phyloP scores from a whole-genome alignment of 2,329 filamentous ascomycete species.

The Aspergillus sp. region DNA sequence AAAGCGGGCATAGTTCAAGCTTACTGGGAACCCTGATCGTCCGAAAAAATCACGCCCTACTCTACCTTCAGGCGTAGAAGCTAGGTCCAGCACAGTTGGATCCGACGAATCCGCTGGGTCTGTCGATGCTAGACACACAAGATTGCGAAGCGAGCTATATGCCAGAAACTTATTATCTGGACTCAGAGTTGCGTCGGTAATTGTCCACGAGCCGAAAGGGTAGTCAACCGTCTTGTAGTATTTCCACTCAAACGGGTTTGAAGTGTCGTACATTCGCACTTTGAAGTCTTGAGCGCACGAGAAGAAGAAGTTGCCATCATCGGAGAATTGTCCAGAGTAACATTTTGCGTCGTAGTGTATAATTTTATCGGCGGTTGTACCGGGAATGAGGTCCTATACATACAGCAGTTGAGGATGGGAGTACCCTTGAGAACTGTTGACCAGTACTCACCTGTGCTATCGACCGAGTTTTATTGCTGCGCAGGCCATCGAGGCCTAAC shows the following conservation, averaged over 20 bases:
- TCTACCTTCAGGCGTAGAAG: slow-evolving; percentile 51
- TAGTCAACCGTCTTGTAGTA: slow-evolving; percentile 91
- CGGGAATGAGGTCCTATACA: slow-evolving; percentile 74
- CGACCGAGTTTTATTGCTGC: slow-evolving; percentile 66
- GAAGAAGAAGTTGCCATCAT: slow-evolving; percentile 97
- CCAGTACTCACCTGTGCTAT: slow-evolving; percentile 65
- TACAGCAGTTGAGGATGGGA: slow-evolving; percentile 2
- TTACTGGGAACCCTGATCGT: slow-evolving; percentile 50
- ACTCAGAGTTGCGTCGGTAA: slow-evolving; percentile 89
- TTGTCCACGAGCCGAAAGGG: slow-evolving; percentile 89
- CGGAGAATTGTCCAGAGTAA: slow-evolving; percentile 95
- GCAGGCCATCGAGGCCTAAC: slow-evolving; percentile 68
- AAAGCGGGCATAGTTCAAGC: slow-evolving; percentile 13
- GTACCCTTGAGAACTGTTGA: not conserved
- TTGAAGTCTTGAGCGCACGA: slow-evolving; percentile 89
- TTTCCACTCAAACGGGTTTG: slow-evolving; percentile 91
- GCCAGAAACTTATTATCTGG: slow-evolving; percentile 91
- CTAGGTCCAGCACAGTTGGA: slow-evolving; percentile 77
- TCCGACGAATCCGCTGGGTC: slow-evolving; percentile 81
- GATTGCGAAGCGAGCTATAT: slow-evolving; percentile 84
- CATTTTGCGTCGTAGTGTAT: slow-evolving; percentile 85
- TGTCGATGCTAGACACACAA: slow-evolving; percentile 84
- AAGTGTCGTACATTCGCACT: slow-evolving; percentile 96
- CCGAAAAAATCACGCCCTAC: slow-evolving; percentile 40
- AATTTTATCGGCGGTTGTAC: slow-evolving; percentile 78